Evolutionary conservation across 352 stramenopile species (phyloP), one percentile per base, ranked within the genome.

Genomic region (Pythium utonaiense): DNA sequence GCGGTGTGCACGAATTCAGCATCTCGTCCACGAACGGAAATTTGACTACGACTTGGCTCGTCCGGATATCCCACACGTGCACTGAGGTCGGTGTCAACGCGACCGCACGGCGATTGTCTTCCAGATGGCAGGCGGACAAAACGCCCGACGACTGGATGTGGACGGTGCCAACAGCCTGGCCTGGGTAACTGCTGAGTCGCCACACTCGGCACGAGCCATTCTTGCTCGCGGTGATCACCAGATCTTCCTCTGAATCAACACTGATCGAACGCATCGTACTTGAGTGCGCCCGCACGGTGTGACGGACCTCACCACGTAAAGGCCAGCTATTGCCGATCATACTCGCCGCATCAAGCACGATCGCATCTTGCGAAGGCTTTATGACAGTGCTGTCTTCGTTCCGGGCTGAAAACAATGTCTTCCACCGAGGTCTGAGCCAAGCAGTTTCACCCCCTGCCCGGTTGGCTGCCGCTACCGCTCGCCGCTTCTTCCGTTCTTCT

Each of bases 141-240:
- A 80, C 36, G 10, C 41, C 61, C 0, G 75, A 56, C 3, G 62
- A 64, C 19, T 60, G 62, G 5, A 67, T 63, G 44, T 79, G 64
- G 13, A 83, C 56, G 0, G 63, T 66, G 2, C 62, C 60, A 5
- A 62, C 54, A 1, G 70, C 34, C 13, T 65, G 33, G 17, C 56
- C 71, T 1, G 82, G 82, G 28, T 87, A 80, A 16, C 57, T 73
- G 6, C 76, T 67, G 10, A 92, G 70, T n/a, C 80, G 64, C 83
- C 83, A 92, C 8, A 76, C 75, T 6, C 83, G 77, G 45, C 83
- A 90, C 1, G 78, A 85, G n/a, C 80, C 80, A 21, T 85, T 83
- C 42, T 86, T 88, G 47, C 77, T 90, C n/a, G 77, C 83, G 1
- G 83, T 85, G 45, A 90, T 62, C 8, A 86, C 56, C 19, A 92